These are phyloP conservation scores for Solanum paucissectum DNA, from an alignment of 257 asterid genomes.

Conservation along the genomic window DNA sequence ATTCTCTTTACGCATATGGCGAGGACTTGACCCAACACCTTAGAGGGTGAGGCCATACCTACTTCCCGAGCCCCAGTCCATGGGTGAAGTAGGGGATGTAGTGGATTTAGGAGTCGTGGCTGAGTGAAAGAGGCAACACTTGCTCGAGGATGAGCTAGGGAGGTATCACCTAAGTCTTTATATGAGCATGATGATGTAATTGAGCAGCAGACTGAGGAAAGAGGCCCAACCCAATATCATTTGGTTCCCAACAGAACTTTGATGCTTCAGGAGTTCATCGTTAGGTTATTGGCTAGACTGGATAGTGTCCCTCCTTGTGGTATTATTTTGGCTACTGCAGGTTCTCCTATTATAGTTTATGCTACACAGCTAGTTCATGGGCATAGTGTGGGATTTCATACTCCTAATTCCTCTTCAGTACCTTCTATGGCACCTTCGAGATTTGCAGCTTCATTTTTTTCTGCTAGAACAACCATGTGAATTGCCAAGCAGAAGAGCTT, in stretches of 20 bases:
- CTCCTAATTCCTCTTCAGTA: not conserved
- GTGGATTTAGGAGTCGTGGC: not conserved
- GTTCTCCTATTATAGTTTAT: not conserved
- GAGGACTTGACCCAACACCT: not conserved
- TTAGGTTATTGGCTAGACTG: not conserved
- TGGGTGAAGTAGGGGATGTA: not conserved
- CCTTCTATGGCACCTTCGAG: not conserved
- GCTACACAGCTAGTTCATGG: not conserved
- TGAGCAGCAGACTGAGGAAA: too few relatives aligned
- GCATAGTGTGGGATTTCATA: not conserved
- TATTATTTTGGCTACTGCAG: not conserved
- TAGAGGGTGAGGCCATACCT: not conserved
- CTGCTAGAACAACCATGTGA: not conserved
- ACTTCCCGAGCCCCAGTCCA: not conserved
- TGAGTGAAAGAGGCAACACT: not conserved
- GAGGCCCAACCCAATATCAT: not conserved
- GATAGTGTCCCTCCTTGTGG: not conserved
- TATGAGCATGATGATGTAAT: too few relatives aligned
- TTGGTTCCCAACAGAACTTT: too few relatives aligned
- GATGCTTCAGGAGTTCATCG: not conserved
- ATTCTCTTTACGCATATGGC: not conserved
- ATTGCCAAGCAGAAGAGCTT: not conserved
- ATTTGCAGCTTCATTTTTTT: not conserved
- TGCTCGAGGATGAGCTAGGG: not conserved
- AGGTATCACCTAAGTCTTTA: not conserved